Base-by-base conservation (phyloP, 129 eudicot species). In the Centrapalus pauciflorus region DNA sequence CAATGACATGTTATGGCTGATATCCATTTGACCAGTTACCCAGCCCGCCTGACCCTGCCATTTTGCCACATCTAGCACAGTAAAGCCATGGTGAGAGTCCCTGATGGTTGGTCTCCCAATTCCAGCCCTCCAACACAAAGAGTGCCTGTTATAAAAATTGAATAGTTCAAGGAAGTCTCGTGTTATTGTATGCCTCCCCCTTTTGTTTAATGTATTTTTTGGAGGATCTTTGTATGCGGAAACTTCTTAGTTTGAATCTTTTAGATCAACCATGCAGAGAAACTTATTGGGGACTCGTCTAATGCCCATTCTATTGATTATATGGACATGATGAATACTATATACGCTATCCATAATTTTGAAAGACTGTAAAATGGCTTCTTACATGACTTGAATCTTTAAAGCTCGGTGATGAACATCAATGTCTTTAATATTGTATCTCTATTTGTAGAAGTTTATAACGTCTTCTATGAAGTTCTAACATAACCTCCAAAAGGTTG, bases 401-500 rank as follows among this genome's bases (percentile, higher is more conserved):
- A 14, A 46, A 46, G 52, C 23, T 24, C 52, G 6, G 23, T 24
- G 1, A 46, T 46, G 52, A 24, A 46, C 52, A 46, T 46, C 24
- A n/a, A n/a, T n/a, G n/a, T n/a, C n/a, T n/a, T n/a, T n/a, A n/a
- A n/a, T n/a, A n/a, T n/a, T n/a, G n/a, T n/a, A n/a, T n/a, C n/a
- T n/a, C n/a, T n/a, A n/a, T n/a, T n/a, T n/a, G n/a, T n/a, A n/a
- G n/a, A n/a, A n/a, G n/a, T n/a, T n/a, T n/a, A n/a, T n/a, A n/a
- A n/a, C n/a, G n/a, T 63, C 7, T 51, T 5, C 49, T 16, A 0
- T 8, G 16, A 32, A 29, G 14, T 64, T 37, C 24, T 41, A 56
- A 65, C 32, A 30, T 16, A 23, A 45, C 14, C 49, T 72, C 19
- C 16, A 50, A 52, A 79, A 91, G 97, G 94, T 87, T 9, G 96